phyloP scores from a whole-genome alignment of 2,329 filamentous ascomycete genomes.

The Botrytis byssoidea region DNA sequence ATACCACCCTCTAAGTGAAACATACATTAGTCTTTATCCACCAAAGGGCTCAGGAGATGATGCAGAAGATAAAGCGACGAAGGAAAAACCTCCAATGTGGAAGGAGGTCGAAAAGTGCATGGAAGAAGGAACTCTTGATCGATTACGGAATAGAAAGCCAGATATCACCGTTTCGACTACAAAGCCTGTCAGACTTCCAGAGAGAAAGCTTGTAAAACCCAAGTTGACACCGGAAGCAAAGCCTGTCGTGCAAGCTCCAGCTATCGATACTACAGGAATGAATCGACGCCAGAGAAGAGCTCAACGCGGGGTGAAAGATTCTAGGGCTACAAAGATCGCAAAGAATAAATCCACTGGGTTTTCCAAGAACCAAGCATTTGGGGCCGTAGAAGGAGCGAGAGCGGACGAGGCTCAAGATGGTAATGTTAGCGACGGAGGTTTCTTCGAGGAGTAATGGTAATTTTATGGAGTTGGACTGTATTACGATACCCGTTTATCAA shows the following conservation, averaged over 20 bases:
- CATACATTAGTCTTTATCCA: slow-evolving; percentile 65
- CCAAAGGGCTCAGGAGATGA: slow-evolving; percentile 42
- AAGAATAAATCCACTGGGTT: slow-evolving; percentile 35
- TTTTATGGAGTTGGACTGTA: slow-evolving; percentile 18
- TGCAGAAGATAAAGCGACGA: slow-evolving; percentile 34
- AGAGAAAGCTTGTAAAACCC: slow-evolving; percentile 27
- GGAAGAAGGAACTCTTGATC: slow-evolving; percentile 47
- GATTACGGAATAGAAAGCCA: slow-evolving; percentile 33
- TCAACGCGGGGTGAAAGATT: slow-evolving; percentile 25
- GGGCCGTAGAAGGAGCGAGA: slow-evolving; percentile 26
- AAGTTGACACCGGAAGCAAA: slow-evolving; percentile 23
- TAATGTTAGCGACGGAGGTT: slow-evolving; percentile 55
- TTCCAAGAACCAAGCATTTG: slow-evolving; percentile 37
- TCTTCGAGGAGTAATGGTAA: slow-evolving; percentile 49
- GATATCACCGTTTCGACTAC: slow-evolving; percentile 19
- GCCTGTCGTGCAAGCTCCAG: slow-evolving; percentile 11
- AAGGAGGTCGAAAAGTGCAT: slow-evolving; percentile 62
- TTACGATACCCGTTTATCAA: slow-evolving; percentile 21
- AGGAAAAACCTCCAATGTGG: slow-evolving; percentile 60
- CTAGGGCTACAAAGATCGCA: slow-evolving; percentile 23
- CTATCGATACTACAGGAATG: slow-evolving; percentile 34
- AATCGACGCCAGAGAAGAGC: slow-evolving; percentile 38
- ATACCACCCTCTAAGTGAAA: slow-evolving; percentile 68
- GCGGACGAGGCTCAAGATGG: slow-evolving; percentile 38
- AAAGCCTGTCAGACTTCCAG: slow-evolving; percentile 25